Evolutionary conservation across 1,139 yeast species (phyloP).

Genomic region (Zygotorulaspora mrakii): DNA sequence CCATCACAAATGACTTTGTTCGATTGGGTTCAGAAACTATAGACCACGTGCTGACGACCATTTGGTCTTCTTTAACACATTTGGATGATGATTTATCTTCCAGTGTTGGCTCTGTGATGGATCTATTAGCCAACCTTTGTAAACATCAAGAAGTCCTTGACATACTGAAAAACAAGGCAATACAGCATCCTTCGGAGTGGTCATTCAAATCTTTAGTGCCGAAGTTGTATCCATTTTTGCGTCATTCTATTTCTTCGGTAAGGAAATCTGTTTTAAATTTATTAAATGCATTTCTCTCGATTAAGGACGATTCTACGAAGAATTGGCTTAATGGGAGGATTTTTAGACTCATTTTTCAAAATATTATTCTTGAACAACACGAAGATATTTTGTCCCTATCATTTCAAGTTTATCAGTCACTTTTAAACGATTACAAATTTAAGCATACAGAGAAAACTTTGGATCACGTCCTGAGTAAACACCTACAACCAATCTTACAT

Average conservation of each 20-base stretch:
- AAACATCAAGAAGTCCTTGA: conserved; percentile 74
- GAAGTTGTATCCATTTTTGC: conserved; percentile 80
- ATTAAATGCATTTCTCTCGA: conserved; percentile 68
- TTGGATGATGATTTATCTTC: conserved; percentile 90
- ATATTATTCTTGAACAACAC: conserved; percentile 84
- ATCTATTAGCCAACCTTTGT: conserved; percentile 81
- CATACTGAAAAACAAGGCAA: conserved; percentile 61
- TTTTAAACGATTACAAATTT: conserved; percentile 48
- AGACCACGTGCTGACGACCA: conserved; percentile 63
- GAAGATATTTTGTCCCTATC: conserved; percentile 65
- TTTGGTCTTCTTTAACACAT: conserved; percentile 85
- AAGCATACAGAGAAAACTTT: conserved; percentile 40
- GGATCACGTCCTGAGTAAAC: conserved; percentile 50
- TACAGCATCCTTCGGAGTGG: conserved; percentile 42
- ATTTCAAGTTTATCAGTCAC: conserved; percentile 53
- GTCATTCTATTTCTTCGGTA: conserved; percentile 92
- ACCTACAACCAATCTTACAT: conserved; percentile 59
- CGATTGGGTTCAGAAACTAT: conserved; percentile 57
- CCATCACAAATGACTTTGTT: conserved; percentile 83
- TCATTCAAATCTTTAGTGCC: conserved; percentile 81
- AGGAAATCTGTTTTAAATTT: conserved; percentile 85
- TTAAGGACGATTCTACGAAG: conserved; percentile 61
- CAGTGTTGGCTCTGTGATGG: conserved; percentile 95
- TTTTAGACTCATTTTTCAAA: conserved; percentile 77
- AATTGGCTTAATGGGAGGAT: conserved; percentile 76